Conservation (phyloP, 1,284 basidiomycete genomes). For the Ganoderma meredithae region DNA sequence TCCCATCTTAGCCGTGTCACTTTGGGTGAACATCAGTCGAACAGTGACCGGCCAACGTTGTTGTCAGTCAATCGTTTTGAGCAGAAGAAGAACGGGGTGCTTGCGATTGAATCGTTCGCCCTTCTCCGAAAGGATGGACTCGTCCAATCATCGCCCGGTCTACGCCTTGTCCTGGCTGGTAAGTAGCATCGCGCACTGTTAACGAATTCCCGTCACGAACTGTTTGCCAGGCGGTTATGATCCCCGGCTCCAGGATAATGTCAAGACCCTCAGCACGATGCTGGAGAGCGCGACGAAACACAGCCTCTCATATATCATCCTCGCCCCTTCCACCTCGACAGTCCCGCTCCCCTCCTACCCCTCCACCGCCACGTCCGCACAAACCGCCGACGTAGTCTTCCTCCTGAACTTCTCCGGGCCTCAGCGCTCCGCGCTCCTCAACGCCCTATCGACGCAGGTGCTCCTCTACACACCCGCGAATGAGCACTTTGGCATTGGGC, state of each 20-base stretch:
- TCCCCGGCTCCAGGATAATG: constrained; percentile 73
- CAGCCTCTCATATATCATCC: constrained; percentile 62
- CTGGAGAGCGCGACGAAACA: constrained; percentile 60
- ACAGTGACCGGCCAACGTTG: constrained; percentile 77
- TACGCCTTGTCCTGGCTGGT: constrained; percentile 84
- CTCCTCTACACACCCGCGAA: constrained; percentile 94
- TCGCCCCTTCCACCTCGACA: constrained; percentile 50
- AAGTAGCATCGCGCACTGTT: neutral
- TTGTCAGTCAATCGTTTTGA: constrained; percentile 96
- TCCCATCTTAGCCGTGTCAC: constrained; percentile 1
- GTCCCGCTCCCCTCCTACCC: constrained; percentile 53
- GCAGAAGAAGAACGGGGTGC: constrained; percentile 89
- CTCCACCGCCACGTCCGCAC: neutral
- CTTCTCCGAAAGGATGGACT: constrained; percentile 42
- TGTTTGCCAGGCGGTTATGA: constrained; percentile 74
- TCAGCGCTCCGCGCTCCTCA: constrained; percentile 83
- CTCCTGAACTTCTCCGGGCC: constrained; percentile 86
- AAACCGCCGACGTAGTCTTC: constrained; percentile 70
- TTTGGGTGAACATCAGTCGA: neutral
- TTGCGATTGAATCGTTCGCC: constrained; percentile 87
- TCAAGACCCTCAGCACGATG: constrained; percentile 65
- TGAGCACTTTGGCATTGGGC: constrained; percentile 98
- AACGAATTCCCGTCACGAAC: neutral
- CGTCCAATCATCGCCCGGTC: constrained; percentile 34
- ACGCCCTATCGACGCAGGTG: constrained; percentile 67